Evolutionary conservation across 2,329 filamentous ascomycete genomes (phyloP).

Genomic region (Colletotrichum tropicicola): DNA sequence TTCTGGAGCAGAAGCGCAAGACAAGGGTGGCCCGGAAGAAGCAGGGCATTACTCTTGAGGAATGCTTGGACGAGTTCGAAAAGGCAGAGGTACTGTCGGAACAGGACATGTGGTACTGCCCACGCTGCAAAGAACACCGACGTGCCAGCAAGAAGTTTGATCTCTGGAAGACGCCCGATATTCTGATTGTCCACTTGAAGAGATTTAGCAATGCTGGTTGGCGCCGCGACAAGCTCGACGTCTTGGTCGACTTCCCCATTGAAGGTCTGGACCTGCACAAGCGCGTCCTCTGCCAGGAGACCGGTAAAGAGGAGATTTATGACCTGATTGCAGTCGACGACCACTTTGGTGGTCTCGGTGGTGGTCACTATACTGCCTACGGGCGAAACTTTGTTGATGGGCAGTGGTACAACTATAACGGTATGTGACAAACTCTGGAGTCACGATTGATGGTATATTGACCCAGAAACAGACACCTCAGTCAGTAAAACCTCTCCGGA

Average conservation of each 20-base stretch:
- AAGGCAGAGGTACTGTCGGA: slow-evolving; percentile 94
- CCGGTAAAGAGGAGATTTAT: slow-evolving; percentile 85
- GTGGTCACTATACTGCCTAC: slow-evolving; percentile 95
- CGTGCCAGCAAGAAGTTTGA: slow-evolving; percentile 96
- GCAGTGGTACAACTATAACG: slow-evolving; percentile 97
- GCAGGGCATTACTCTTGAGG: slow-evolving; percentile 82
- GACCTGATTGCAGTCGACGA: slow-evolving; percentile 97
- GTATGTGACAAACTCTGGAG: slow-evolving; percentile 59
- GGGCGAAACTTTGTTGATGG: slow-evolving; percentile 91
- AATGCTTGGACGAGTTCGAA: slow-evolving; percentile 94
- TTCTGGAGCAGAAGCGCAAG: slow-evolving; percentile 71
- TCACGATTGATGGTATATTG: slow-evolving; percentile 42
- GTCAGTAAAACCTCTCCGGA: slow-evolving; percentile 70
- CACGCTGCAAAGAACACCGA: slow-evolving; percentile 91
- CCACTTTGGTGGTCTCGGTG: slow-evolving; percentile 91
- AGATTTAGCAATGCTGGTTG: slow-evolving; percentile 87
- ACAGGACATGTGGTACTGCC: slow-evolving; percentile 98
- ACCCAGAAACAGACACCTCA: slow-evolving; percentile 72
- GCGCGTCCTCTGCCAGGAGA: slow-evolving; percentile 81
- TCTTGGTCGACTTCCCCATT: slow-evolving; percentile 89
- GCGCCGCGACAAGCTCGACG: slow-evolving; percentile 90
- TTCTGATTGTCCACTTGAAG: slow-evolving; percentile 94
- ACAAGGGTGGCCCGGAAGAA: slow-evolving; percentile 64
- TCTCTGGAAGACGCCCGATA: slow-evolving; percentile 95
- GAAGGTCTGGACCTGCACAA: slow-evolving; percentile 84